A percentile compares a stretch with the other conserved stretches of the same genome.
phyloP scores from a whole-genome alignment of 768 basidiomycete genomes.

The Krasilnikovozyma curviuscula region DNA sequence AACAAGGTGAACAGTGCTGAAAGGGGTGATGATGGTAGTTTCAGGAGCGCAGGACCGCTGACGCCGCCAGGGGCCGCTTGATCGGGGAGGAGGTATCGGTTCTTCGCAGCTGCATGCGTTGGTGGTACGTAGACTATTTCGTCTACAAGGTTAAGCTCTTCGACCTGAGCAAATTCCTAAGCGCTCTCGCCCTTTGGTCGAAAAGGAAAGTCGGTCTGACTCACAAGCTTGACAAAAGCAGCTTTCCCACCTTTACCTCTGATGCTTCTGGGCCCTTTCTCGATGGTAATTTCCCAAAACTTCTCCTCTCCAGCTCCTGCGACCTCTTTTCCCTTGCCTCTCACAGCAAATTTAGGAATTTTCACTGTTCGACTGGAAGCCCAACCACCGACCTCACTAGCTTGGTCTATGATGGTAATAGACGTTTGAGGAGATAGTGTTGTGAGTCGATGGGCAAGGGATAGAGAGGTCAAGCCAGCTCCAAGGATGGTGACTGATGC shows the following conservation, averaged over 20 bases:
- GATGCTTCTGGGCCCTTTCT: slow-evolving; percentile 72
- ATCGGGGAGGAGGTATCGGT: slow-evolving; percentile 44
- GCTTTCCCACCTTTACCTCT: slow-evolving; percentile 41
- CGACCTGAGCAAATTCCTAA: slow-evolving; percentile 48
- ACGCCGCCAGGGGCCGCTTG: slow-evolving; percentile 9
- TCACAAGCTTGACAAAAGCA: slow-evolving; percentile 56
- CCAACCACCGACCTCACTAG: slow-evolving; percentile 5
- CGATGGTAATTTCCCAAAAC: no score
- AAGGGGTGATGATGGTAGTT: slow-evolving; percentile 32
- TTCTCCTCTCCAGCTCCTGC: no score
- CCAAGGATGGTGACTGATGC: slow-evolving; percentile 8
- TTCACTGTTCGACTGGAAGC: no score
- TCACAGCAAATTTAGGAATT: background rate
- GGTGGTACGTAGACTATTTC: slow-evolving; percentile 48
- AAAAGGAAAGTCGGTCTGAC: slow-evolving; percentile 19
- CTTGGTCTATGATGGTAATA: slow-evolving; percentile 5
- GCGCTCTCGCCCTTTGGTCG: background rate
- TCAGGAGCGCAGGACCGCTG: no score
- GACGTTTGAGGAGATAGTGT: slow-evolving; percentile 5
- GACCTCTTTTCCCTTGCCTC: slow-evolving; percentile 22
- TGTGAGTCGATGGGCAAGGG: slow-evolving; percentile 6
- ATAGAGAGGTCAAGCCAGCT: slow-evolving; percentile 10
- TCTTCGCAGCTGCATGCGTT: slow-evolving; percentile 50
- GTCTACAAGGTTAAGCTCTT: slow-evolving; percentile 45
- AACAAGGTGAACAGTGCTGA: slow-evolving; percentile 29